phyloP scores from a whole-genome alignment of 1,284 basidiomycete species.

The Microbotryum lychnidis-dioicae region DNA sequence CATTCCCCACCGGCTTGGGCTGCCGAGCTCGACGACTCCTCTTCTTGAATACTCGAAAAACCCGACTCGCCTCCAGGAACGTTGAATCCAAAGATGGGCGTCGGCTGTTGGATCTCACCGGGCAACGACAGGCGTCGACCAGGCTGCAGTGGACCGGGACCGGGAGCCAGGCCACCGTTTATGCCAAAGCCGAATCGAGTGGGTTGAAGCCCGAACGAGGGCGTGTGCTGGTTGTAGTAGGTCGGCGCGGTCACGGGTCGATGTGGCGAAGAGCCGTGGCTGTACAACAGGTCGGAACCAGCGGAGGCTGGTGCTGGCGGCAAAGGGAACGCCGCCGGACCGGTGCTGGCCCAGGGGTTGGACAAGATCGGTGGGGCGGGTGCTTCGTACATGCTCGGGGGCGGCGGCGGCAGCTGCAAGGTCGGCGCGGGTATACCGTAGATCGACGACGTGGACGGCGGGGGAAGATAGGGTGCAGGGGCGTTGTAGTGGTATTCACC shows the following conservation, averaged over 20 bases:
- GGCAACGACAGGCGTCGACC: not conserved
- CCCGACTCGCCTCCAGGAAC: not conserved
- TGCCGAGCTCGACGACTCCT: not conserved
- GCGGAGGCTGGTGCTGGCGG: not conserved
- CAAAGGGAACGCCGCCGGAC: not conserved
- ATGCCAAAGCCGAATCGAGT: not conserved
- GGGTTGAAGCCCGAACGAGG: conserved; percentile 3
- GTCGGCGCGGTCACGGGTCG: conserved; percentile 11
- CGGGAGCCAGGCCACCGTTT: not conserved
- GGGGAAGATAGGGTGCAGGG: conserved; percentile 16
- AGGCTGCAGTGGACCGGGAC: not conserved
- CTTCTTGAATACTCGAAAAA: conserved; percentile 1
- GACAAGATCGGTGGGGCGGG: not conserved
- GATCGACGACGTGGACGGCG: conserved; percentile 6
- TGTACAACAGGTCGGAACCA: not conserved
- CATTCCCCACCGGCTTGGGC: too few species aligned
- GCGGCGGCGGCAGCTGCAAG: not conserved
- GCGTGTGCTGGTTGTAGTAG: conserved; percentile 2
- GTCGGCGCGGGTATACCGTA: not conserved
- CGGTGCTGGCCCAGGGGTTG: not conserved
- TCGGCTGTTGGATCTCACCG: not conserved
- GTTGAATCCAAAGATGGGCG: not conserved
- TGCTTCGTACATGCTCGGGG: not conserved
- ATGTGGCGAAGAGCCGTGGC: not conserved
- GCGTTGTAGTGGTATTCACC: conserved; percentile 26